Conservation (phyloP, 176 grass and related monocot species). For the Pontederia paniculata region DNA sequence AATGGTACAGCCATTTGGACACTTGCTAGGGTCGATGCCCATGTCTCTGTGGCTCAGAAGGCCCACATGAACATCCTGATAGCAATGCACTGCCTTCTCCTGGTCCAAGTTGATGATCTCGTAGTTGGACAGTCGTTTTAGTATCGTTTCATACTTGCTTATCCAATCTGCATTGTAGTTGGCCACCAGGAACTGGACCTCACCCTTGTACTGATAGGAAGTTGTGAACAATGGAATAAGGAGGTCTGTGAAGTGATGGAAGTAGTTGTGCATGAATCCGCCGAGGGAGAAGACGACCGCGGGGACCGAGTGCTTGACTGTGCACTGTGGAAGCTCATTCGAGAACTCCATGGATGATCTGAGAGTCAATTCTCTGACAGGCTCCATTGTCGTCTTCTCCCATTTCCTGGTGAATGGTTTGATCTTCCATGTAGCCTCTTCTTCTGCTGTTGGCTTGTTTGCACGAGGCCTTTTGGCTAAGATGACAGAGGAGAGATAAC, state of each 20-base stretch:
- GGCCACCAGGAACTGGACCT: no score
- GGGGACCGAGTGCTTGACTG: conserved; percentile 20
- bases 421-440: conserved; percentile 22
- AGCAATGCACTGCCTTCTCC: conserved; percentile 24
- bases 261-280: conserved; percentile 28
- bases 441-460: not conserved
- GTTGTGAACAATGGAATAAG: no score
- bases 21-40: conserved; percentile 18
- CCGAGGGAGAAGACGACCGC: conserved; percentile 27
- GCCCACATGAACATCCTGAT: conserved; percentile 20
- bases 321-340: conserved; percentile 16
- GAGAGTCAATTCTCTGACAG: conserved; percentile 23
- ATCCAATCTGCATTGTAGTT: conserved; percentile 29
- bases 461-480: conserved; percentile 20
- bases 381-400: conserved; percentile 32
- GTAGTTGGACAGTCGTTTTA: conserved; percentile 16
- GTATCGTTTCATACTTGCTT: conserved; percentile 23
- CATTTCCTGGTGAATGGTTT: conserved; percentile 33
- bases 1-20: conserved; percentile 26
- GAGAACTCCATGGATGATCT: not conserved
- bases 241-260: no score
- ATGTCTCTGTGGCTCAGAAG: conserved; percentile 22
- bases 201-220: no score
- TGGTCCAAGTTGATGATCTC: conserved; percentile 26
- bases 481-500: conserved; percentile 15